Evolutionary conservation across 495 filamentous ascomycete genomes (phyloP).

Genomic region (Penicillium ucsense): DNA sequence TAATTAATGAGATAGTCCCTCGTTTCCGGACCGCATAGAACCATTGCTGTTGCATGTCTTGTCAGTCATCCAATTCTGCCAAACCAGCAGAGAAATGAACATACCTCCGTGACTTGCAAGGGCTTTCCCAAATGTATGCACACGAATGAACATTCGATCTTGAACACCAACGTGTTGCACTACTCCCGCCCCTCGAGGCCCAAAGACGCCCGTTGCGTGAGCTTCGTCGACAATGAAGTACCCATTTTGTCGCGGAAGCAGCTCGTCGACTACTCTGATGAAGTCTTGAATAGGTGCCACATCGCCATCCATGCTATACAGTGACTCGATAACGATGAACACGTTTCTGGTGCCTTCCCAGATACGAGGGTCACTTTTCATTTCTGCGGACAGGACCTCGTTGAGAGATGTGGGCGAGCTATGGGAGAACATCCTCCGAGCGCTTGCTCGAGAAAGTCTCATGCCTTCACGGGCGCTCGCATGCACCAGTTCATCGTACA

Average conservation of each 20-base stretch:
- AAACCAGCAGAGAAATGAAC: conserved; percentile 7
- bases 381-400: conserved; percentile 27
- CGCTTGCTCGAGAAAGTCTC: conserved; percentile 48
- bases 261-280: conserved; percentile 42
- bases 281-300: conserved; percentile 53
- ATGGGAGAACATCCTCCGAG: conserved; percentile 47
- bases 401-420: conserved; percentile 42
- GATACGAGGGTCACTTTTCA: conserved; percentile 21
- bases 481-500: conserved; percentile 69
- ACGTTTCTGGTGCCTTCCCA: conserved; percentile 27
- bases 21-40: conserved; percentile 37
- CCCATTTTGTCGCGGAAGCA: conserved; percentile 49
- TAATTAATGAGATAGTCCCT: conserved; percentile 38
- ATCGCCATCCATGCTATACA: conserved; percentile 88
- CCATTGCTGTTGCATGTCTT: conserved; percentile 17
- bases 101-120: conserved; percentile 63
- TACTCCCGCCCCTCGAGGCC: conserved; percentile 52
- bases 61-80: not conserved
- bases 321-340: conserved; percentile 60
- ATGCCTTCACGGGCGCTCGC: conserved; percentile 74
- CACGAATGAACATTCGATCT: conserved; percentile 52
- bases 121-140: conserved; percentile 73
- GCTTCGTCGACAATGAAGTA: conserved; percentile 74
- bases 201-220: conserved; percentile 61
- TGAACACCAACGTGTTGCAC: conserved; percentile 61